Conservation (phyloP, 2,329 filamentous ascomycete genomes). For the Aspergillus jensenii region DNA sequence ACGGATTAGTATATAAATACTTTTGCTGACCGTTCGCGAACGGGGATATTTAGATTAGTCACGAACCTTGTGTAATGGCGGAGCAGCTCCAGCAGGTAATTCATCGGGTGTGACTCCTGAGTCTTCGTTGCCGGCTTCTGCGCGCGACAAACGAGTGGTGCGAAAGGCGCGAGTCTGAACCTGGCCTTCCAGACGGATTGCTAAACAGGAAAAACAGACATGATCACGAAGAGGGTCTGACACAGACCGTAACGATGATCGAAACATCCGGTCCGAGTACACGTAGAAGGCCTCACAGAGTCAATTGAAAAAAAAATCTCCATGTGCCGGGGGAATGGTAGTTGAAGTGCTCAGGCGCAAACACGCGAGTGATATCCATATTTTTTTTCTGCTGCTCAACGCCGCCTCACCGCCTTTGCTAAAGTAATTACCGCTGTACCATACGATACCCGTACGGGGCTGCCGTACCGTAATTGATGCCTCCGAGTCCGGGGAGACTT, state of each 20-base stretch:
- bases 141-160: slow-evolving; percentile 19
- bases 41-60: not conserved
- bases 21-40: not conserved
- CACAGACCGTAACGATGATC: slow-evolving; percentile 36
- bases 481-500: slow-evolving; percentile 21
- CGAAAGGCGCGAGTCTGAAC: slow-evolving; percentile 27
- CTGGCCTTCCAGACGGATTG: slow-evolving; percentile 24
- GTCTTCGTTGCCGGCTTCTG: not conserved
- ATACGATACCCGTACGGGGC: not conserved
- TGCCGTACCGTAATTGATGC: not conserved
- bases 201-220: slow-evolving; percentile 37
- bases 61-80: slow-evolving; percentile 9
- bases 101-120: not conserved
- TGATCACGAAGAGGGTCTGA: slow-evolving; percentile 34
- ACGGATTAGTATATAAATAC: not conserved
- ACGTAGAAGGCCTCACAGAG: not conserved
- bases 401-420: not conserved
- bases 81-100: not conserved
- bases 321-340: not conserved
- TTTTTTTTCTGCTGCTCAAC: slow-evolving; percentile 14
- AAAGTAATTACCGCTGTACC: not conserved
- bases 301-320: not conserved
- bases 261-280: slow-evolving; percentile 35
- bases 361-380: not conserved
- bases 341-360: not conserved